Evolutionary conservation across 2,329 filamentous ascomycete genomes (phyloP).

Genomic region (Colletotrichum shisoi): DNA sequence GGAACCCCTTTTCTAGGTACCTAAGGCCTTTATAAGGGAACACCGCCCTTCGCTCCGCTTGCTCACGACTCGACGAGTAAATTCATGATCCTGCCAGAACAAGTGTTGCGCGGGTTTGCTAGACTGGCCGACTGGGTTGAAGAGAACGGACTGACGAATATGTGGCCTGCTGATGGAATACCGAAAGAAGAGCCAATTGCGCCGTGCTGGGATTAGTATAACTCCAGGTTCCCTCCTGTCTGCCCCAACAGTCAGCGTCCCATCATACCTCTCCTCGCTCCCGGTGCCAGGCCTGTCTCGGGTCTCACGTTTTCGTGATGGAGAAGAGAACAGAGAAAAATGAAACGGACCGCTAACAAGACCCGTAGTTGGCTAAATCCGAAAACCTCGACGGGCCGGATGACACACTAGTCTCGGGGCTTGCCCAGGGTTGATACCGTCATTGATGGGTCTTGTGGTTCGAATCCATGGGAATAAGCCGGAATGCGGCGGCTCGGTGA

Average conservation of each 20-base stretch:
- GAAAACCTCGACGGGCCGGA: slow-evolving; percentile 10
- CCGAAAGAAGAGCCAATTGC: too few species aligned
- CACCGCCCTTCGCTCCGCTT: too few species aligned
- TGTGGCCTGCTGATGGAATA: too few species aligned
- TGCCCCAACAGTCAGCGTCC: background rate
- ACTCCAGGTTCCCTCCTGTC: background rate
- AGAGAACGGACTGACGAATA: too few species aligned
- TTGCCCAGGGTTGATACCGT: background rate
- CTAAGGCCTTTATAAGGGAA: too few species aligned
- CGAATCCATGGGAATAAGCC: slow-evolving; percentile 13
- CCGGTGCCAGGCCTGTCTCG: background rate
- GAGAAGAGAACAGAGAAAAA: too few species aligned
- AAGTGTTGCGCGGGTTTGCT: too few species aligned
- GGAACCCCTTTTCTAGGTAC: too few species aligned
- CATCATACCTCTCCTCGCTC: background rate
- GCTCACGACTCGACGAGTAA: too few species aligned
- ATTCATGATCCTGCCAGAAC: too few species aligned
- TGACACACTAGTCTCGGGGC: background rate
- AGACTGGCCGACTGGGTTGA: too few species aligned
- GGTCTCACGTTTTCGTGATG: background rate
- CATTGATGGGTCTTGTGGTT: background rate
- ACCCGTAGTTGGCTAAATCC: background rate
- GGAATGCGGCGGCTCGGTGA: background rate
- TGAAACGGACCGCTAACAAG: background rate
- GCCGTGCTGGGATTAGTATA: background rate